A percentile compares a stretch with the other conserved stretches of the same genome.
Conservation (phyloP, 192 early-diverging fungal genomes). For the Chytriomyces hyalinus region DNA sequence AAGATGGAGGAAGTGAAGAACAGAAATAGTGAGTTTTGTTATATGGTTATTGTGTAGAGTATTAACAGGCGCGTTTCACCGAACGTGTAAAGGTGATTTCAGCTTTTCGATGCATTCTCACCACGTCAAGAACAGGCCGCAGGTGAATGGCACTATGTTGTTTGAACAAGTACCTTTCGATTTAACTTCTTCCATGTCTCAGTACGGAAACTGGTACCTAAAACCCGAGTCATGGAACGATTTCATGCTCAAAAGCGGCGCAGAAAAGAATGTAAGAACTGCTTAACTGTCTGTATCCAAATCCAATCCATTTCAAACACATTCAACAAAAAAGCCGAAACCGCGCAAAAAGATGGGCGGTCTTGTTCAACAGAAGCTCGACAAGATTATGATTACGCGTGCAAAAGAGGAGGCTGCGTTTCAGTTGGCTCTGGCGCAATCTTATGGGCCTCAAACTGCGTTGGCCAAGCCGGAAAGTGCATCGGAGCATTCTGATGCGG, state of each 20-base stretch:
- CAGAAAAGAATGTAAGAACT: slow-evolving; percentile 4
- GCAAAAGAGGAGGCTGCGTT: slow-evolving; percentile 39
- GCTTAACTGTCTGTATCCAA: neutral
- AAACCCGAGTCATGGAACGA: slow-evolving; percentile 47
- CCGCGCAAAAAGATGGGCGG: slow-evolving; percentile 41
- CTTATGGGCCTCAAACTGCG: neutral
- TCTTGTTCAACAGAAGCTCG: slow-evolving; percentile 51
- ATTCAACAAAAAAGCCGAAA: slow-evolving; percentile 2
- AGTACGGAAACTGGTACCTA: slow-evolving; percentile 51
- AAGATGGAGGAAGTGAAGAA: slow-evolving; percentile 11
- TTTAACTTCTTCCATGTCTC: neutral
- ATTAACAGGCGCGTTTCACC: neutral
- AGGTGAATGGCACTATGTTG: neutral
- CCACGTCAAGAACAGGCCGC: neutral
- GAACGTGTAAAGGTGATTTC: neutral
- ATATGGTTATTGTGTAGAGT: neutral
- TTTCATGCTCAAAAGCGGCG: slow-evolving; percentile 38
- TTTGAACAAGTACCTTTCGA: too few species aligned
- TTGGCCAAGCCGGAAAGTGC: too few species aligned
- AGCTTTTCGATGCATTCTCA: slow-evolving; percentile 1
- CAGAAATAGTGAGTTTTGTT: neutral
- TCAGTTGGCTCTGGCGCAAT: slow-evolving; percentile 4
- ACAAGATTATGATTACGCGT: slow-evolving; percentile 40
- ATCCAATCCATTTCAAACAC: neutral
- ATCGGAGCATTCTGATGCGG: too few species aligned